These are phyloP conservation scores for Xylariaceae sp. DNA, from an alignment of 2,329 filamentous ascomycete genomes.

Conservation along the genomic window DNA sequence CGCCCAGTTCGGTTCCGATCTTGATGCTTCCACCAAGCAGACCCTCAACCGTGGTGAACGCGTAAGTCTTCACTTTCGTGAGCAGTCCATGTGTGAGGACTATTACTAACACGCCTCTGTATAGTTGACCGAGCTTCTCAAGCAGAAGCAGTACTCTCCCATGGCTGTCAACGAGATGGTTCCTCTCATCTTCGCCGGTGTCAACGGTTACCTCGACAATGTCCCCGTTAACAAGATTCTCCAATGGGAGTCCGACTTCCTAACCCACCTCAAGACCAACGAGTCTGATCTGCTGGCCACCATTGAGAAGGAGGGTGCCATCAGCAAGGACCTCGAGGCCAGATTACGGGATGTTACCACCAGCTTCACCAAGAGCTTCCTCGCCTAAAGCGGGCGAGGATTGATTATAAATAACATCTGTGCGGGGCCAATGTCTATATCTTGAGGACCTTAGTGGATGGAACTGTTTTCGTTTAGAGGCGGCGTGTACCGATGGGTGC, in stretches of 20 bases:
- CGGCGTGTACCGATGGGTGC: constrained; percentile 42
- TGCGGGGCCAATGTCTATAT: constrained; percentile 43
- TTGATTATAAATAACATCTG: constrained; percentile 29
- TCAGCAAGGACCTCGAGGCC: constrained; percentile 90
- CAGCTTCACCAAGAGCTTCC: constrained; percentile 93
- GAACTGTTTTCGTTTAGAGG: constrained; percentile 44
- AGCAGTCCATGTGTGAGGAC: no score
- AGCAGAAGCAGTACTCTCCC: constrained; percentile 99
- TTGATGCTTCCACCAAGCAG: constrained; percentile 98
- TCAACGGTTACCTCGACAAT: constrained; percentile 89
- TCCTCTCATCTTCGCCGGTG: constrained; percentile 97
- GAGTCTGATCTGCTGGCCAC: constrained; percentile 75
- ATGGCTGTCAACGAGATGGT: constrained; percentile 99
- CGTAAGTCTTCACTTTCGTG: constrained; percentile 59
- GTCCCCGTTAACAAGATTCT: constrained; percentile 90
- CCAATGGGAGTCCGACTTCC: constrained; percentile 90
- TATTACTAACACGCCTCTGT: constrained; percentile 21
- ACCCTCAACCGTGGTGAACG: constrained; percentile 97
- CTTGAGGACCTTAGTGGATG: constrained; percentile 28
- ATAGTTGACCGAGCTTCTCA: constrained; percentile 88
- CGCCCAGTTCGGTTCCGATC: constrained; percentile 99
- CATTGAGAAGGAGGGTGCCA: constrained; percentile 91
- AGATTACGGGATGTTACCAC: constrained; percentile 71
- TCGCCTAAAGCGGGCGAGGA: constrained; percentile 41
- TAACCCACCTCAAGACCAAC: constrained; percentile 86